phyloP scores from a whole-genome alignment of 2,329 filamentous ascomycete genomes.

The Alternaria longipes region DNA sequence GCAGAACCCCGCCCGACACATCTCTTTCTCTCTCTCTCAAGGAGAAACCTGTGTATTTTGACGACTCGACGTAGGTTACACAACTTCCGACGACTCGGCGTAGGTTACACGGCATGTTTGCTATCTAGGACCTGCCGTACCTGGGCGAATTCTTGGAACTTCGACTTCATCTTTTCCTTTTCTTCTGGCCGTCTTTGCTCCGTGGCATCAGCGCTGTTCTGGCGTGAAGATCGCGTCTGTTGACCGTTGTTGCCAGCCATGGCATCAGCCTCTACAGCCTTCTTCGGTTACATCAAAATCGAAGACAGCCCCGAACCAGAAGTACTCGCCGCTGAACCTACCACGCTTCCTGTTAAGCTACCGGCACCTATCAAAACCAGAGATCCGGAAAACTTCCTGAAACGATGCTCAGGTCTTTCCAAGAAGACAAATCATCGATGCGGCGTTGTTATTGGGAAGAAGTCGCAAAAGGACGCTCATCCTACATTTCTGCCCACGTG shows the following conservation, averaged over 20 bases:
- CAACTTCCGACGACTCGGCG: conserved; percentile 2
- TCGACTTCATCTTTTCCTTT: not conserved
- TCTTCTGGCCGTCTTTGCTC: not conserved
- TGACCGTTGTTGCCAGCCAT: not conserved
- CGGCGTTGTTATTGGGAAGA: conserved; percentile 31
- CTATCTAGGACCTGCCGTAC: not conserved
- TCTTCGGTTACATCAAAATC: conserved; percentile 9
- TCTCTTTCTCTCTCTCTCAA: not conserved
- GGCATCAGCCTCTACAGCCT: not conserved
- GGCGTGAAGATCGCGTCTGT: not conserved
- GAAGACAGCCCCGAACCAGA: conserved; percentile 20
- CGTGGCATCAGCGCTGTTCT: not conserved
- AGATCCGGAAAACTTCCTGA: conserved; percentile 42
- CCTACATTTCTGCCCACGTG: conserved; percentile 43
- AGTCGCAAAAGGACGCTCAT: conserved; percentile 32
- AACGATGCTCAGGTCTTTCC: conserved; percentile 39
- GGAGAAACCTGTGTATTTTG: conserved; percentile 3
- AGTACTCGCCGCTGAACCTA: not conserved
- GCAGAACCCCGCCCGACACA: not conserved
- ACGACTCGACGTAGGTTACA: conserved; percentile 8
- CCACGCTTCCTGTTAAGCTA: conserved; percentile 4
- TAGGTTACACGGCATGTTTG: conserved; percentile 18
- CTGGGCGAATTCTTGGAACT: not conserved
- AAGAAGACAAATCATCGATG: conserved; percentile 40
- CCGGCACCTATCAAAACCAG: conserved; percentile 25